A percentile compares a stretch with the other conserved stretches of the same genome.
Conservation (phyloP, 257 asterid species). For the Anisodus acutangulus region DNA sequence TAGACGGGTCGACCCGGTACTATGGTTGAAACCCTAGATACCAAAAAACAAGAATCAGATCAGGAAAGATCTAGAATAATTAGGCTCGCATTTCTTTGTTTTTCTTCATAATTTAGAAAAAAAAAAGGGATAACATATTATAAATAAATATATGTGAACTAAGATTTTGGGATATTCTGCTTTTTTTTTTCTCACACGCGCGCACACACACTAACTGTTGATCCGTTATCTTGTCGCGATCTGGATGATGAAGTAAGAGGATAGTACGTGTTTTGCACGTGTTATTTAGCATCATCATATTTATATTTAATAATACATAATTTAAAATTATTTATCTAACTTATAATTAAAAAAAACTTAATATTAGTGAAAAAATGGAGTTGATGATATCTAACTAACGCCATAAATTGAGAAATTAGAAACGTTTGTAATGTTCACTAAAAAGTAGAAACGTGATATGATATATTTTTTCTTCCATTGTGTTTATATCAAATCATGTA, state of each 20-base stretch:
- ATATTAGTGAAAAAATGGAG: too few species aligned
- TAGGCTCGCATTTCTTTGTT: slow-evolving; percentile 21
- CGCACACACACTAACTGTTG: slow-evolving; percentile 6
- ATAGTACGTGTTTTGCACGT: too few species aligned
- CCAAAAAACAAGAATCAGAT: slow-evolving; percentile 20
- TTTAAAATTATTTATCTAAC: background rate
- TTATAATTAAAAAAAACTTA: too few species aligned
- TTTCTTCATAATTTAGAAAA: background rate
- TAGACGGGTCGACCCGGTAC: background rate
- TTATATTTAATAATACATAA: background rate
- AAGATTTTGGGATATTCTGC: slow-evolving; percentile 23
- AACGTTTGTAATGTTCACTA: too few species aligned
- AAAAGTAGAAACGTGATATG: too few species aligned
- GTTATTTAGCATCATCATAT: too few species aligned
- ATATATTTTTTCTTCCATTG: too few species aligned
- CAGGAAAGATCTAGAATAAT: slow-evolving; percentile 13
- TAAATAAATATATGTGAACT: background rate
- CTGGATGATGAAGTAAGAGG: background rate
- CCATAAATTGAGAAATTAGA: too few species aligned
- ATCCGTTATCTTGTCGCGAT: slow-evolving; percentile 29
- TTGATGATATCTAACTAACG: too few species aligned
- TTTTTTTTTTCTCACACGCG: background rate
- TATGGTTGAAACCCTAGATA: background rate
- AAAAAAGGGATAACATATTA: background rate
- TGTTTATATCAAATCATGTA: too few species aligned